These are phyloP conservation scores for Cyberlindnera mycetangii DNA, from an alignment of 805 yeast genomes.

Conservation along the genomic window DNA sequence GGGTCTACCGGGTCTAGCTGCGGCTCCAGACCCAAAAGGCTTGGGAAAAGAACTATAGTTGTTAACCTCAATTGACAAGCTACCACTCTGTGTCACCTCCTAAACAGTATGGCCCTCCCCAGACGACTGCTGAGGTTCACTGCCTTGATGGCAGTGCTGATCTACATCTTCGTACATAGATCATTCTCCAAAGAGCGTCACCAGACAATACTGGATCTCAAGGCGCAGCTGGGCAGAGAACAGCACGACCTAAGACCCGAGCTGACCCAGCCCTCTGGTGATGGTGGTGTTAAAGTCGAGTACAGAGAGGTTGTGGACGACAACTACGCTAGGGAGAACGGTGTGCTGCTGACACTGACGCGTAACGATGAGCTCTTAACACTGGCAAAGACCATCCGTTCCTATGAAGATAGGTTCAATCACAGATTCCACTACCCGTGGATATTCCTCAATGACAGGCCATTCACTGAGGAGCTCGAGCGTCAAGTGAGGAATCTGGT, in stretches of 20 bases:
- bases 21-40: too few relatives aligned
- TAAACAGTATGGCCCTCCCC: too few relatives aligned
- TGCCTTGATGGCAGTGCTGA: constrained; percentile 10
- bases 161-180: constrained; percentile 20
- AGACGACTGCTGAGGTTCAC: constrained; percentile 23
- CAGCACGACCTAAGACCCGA: constrained; percentile 20
- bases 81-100: too few relatives aligned
- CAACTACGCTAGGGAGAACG: constrained; percentile 45
- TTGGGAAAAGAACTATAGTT: too few relatives aligned
- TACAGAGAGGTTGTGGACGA: constrained; percentile 46
- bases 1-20: too few relatives aligned
- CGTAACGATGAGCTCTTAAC: constrained; percentile 11
- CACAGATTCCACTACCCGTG: constrained; percentile 71
- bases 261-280: constrained; percentile 5
- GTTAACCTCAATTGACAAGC: too few relatives aligned
- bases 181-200: constrained; percentile 20
- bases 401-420: constrained; percentile 79
- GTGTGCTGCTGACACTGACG: constrained; percentile 53
- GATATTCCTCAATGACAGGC: constrained; percentile 59
- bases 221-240: constrained; percentile 16
- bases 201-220: constrained; percentile 20
- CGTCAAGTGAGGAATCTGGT: constrained; percentile 29
- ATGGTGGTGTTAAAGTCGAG: constrained; percentile 9
- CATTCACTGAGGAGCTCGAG: constrained; percentile 40
- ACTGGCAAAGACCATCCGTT: constrained; percentile 60